A percentile compares a stretch with the other conserved stretches of the same genome.
phyloP scores from a whole-genome alignment of 106 monocot species.

The Dendrobium catenatum region DNA sequence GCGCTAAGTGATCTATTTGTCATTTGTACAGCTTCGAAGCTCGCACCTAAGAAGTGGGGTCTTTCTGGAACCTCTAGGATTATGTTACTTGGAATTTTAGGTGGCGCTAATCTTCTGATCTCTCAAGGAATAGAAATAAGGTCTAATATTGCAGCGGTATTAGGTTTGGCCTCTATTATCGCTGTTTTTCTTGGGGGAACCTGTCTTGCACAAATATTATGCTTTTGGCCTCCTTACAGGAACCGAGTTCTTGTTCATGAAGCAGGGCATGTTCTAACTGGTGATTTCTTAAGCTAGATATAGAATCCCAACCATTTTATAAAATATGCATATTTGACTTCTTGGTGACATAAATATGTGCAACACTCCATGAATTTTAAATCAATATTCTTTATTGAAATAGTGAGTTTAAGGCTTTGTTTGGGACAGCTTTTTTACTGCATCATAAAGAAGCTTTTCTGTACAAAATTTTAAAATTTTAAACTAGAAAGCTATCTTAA shows the following conservation, averaged over 20 bases:
- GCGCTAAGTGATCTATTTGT: background rate
- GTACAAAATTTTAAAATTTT: no score
- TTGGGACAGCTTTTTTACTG: no score
- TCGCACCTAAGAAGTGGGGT: slow-evolving; percentile 95
- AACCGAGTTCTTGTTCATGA: slow-evolving; percentile 90
- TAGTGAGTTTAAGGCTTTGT: no score
- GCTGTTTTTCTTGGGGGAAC: slow-evolving; percentile 94
- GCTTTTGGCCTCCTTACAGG: slow-evolving; percentile 88
- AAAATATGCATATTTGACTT: background rate
- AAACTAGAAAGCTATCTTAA: no score
- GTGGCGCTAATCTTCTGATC: slow-evolving; percentile 63
- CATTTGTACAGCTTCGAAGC: slow-evolving; percentile 58
- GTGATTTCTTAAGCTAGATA: slow-evolving; percentile 21
- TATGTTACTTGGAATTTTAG: slow-evolving; percentile 54
- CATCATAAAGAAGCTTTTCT: no score
- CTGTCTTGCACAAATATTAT: slow-evolving; percentile 76
- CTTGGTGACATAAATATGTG: background rate
- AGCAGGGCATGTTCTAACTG: slow-evolving; percentile 90
- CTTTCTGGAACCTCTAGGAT: slow-evolving; percentile 58
- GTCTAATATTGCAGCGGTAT: slow-evolving; percentile 68
- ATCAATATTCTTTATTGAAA: background rate
- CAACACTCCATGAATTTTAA: background rate
- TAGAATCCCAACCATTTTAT: no score
- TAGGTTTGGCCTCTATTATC: slow-evolving; percentile 55
- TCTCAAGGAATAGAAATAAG: slow-evolving; percentile 82